These are phyloP conservation scores for Trichoderma gracile DNA, from an alignment of 2,329 filamentous ascomycete species.

Conservation along the genomic window DNA sequence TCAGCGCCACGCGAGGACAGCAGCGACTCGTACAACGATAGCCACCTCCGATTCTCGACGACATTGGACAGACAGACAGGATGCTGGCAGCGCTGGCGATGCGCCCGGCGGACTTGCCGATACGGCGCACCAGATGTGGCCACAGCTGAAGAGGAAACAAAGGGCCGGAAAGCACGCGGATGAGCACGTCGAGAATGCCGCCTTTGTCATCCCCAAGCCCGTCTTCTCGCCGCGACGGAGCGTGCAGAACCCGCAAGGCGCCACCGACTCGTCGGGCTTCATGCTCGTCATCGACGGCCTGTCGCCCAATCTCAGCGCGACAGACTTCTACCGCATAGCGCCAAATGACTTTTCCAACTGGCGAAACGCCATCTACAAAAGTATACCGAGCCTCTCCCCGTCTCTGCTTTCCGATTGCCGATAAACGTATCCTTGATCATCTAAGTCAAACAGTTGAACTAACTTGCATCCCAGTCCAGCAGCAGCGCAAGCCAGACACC, in stretches of 20 bases:
- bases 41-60: background rate
- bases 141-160: conserved; percentile 13
- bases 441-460: background rate
- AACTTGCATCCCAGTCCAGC: conserved; percentile 51
- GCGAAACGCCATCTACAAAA: conserved; percentile 62
- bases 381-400: conserved; percentile 37
- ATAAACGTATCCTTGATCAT: background rate
- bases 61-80: background rate
- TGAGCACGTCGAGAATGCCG: background rate
- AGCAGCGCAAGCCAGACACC: conserved; percentile 63
- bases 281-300: conserved; percentile 61
- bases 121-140: conserved; percentile 4
- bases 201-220: background rate
- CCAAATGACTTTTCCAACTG: conserved; percentile 68
- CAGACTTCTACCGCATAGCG: conserved; percentile 70
- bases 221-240: background rate
- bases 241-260: conserved; percentile 1
- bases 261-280: conserved; percentile 22
- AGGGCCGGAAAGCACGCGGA: background rate
- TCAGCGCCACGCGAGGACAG: background rate
- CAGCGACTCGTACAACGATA: background rate
- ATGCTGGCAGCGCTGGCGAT: background rate
- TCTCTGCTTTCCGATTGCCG: background rate
- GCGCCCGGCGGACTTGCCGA: background rate
- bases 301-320: conserved; percentile 60